phyloP scores from a whole-genome alignment of 2,329 filamentous ascomycete genomes.

The Fusarium penzigii region DNA sequence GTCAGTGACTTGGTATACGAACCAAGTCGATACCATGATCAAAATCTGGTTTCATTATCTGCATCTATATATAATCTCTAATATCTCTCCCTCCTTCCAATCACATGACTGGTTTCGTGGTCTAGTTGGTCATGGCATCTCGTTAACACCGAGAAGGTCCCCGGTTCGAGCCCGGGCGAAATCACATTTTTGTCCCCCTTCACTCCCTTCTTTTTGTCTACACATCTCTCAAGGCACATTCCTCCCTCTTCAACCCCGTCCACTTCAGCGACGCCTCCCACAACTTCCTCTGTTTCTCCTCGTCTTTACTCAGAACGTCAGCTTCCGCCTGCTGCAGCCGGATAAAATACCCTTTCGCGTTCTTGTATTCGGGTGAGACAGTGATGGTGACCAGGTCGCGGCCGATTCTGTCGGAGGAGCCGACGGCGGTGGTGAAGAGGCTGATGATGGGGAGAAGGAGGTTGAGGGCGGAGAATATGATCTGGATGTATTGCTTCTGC shows the following conservation, averaged over 20 bases:
- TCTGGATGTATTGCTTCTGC: conserved; percentile 7
- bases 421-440: conserved; percentile 8
- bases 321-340: not conserved
- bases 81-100: not conserved
- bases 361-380: not conserved
- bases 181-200: not conserved
- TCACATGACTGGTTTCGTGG: not conserved
- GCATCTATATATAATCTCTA: no score
- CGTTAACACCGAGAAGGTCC: not conserved
- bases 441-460: conserved; percentile 6
- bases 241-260: conserved; percentile 6
- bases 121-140: not conserved
- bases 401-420: conserved; percentile 14
- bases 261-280: conserved; percentile 24
- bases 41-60: no score
- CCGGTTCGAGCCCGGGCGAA: not conserved
- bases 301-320: conserved; percentile 4
- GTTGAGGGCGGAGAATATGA: not conserved
- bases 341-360: conserved; percentile 10
- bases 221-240: conserved; percentile 10
- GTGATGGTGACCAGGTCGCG: conserved; percentile 8
- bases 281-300: not conserved
- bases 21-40: not conserved
- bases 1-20: no score
- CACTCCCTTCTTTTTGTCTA: not conserved